Percentiles rank a stretch among this genome's conserved stretches.
phyloP scores from a whole-genome alignment of 2,329 filamentous ascomycete species.

The Pleoardoris graminearum region DNA sequence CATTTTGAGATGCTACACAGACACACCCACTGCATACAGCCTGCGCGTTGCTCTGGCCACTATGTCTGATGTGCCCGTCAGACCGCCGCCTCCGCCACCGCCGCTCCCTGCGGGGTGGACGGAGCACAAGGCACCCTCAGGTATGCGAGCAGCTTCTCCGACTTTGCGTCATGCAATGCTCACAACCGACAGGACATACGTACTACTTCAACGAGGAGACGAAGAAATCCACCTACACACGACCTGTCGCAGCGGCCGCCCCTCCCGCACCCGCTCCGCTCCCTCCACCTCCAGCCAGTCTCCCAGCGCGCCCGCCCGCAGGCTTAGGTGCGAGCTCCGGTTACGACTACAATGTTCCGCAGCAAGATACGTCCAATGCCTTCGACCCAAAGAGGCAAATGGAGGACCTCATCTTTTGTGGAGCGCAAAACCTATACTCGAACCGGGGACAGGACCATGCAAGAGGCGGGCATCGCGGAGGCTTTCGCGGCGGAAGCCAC shows the following conservation, averaged over 20 bases:
- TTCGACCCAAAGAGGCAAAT: constrained; percentile 49
- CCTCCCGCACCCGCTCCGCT: constrained; percentile 6
- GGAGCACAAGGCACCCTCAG: constrained; percentile 86
- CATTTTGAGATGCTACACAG: constrained; percentile 24
- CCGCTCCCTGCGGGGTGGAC: constrained; percentile 82
- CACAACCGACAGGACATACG: constrained; percentile 63
- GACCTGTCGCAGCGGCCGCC: constrained; percentile 54
- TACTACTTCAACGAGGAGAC: constrained; percentile 87
- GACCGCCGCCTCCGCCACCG: constrained; percentile 45
- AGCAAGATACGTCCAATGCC: constrained; percentile 48
- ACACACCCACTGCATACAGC: background rate
- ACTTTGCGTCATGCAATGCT: constrained; percentile 25
- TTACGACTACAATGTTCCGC: constrained; percentile 40
- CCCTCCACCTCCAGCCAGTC: constrained; percentile 8
- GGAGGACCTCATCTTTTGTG: constrained; percentile 51
- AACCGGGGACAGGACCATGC: constrained; percentile 18
- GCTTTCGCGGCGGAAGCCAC: constrained; percentile 53
- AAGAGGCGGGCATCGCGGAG: constrained; percentile 44
- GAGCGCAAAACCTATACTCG: constrained; percentile 24
- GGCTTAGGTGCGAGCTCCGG: constrained; percentile 12
- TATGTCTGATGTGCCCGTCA: constrained; percentile 37
- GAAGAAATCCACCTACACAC: constrained; percentile 83
- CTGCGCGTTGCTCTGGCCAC: background rate
- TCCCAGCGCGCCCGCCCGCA: constrained; percentile 6
- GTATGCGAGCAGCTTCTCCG: constrained; percentile 42